Percentiles rank a stretch among this genome's conserved stretches.
phyloP scores from a whole-genome alignment of 1,139 yeast species.

The Scheffersomyces stambukii region DNA sequence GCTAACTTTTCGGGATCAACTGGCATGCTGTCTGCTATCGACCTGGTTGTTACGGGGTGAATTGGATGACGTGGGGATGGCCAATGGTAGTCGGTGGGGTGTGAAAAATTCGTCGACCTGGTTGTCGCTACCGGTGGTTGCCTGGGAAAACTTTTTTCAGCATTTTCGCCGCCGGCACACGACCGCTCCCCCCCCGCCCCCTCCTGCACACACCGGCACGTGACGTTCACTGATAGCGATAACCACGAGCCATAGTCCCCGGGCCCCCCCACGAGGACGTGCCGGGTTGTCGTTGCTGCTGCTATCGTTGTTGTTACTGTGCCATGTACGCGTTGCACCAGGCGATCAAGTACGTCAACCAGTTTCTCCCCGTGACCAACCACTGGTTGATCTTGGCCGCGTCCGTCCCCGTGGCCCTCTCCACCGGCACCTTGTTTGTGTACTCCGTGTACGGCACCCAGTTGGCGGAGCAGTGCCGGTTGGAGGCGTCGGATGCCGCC shows the following conservation, averaged over 20 bases:
- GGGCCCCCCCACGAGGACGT: too few relatives aligned
- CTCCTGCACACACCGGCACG: too few relatives aligned
- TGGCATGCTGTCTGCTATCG: slow-evolving; percentile 71
- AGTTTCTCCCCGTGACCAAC: slow-evolving; percentile 23
- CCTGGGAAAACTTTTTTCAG: too few relatives aligned
- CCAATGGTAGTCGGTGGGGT: not conserved
- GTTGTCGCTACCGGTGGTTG: not conserved
- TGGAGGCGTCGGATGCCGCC: slow-evolving; percentile 26
- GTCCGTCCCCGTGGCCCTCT: slow-evolving; percentile 29
- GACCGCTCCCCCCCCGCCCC: too few relatives aligned
- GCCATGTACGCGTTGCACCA: slow-evolving; percentile 14
- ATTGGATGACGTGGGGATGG: too few relatives aligned
- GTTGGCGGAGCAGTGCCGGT: slow-evolving; percentile 25
- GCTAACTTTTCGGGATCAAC: slow-evolving; percentile 86
- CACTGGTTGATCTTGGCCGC: slow-evolving; percentile 23
- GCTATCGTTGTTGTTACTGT: too few relatives aligned
- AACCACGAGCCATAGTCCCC: too few relatives aligned
- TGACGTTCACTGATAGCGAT: too few relatives aligned
- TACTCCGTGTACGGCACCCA: slow-evolving; percentile 32
- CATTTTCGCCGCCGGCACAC: too few relatives aligned
- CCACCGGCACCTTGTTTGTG: slow-evolving; percentile 32
- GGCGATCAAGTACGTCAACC: slow-evolving; percentile 15
- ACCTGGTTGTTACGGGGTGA: too few relatives aligned
- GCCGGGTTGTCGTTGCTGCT: too few relatives aligned
- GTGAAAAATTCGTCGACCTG: not conserved